phyloP scores from a whole-genome alignment of 208 protist genomes.

The Naegleria fowleri region DNA sequence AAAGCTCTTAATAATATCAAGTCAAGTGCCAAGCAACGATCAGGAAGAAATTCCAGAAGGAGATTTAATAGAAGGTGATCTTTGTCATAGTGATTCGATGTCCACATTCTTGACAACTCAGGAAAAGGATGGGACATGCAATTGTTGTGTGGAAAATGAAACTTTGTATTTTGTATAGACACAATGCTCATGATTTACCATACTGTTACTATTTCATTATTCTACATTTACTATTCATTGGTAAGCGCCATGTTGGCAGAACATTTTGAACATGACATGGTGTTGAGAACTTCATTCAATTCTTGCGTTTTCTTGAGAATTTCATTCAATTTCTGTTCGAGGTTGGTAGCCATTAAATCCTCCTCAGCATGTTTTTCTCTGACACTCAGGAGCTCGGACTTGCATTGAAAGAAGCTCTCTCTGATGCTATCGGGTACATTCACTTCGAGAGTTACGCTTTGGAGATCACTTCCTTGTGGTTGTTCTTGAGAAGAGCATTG shows the following conservation, averaged over 20 bases:
- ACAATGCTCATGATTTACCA: too few relatives aligned
- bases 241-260: not conserved
- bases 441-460: not conserved
- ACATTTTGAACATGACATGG: not conserved
- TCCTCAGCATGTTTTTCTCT: not conserved
- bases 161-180: too few relatives aligned
- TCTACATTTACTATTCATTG: too few relatives aligned
- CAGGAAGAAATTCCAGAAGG: not conserved
- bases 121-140: too few relatives aligned
- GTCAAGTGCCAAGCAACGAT: not conserved
- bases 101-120: too few relatives aligned
- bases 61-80: not conserved
- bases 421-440: not conserved
- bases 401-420: not conserved
- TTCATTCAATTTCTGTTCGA: not conserved
- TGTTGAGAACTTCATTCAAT: not conserved
- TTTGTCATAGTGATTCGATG: too few relatives aligned
- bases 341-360: not conserved
- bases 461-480: not conserved
- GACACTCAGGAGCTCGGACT: not conserved
- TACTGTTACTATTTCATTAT: too few relatives aligned
- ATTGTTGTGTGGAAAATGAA: too few relatives aligned
- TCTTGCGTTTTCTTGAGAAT: not conserved
- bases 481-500: not conserved
- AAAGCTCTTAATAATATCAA: not conserved